These are phyloP conservation scores for Elaeis oleifera DNA, from an alignment of 202 grass and related monocot species.

Conservation along the genomic window DNA sequence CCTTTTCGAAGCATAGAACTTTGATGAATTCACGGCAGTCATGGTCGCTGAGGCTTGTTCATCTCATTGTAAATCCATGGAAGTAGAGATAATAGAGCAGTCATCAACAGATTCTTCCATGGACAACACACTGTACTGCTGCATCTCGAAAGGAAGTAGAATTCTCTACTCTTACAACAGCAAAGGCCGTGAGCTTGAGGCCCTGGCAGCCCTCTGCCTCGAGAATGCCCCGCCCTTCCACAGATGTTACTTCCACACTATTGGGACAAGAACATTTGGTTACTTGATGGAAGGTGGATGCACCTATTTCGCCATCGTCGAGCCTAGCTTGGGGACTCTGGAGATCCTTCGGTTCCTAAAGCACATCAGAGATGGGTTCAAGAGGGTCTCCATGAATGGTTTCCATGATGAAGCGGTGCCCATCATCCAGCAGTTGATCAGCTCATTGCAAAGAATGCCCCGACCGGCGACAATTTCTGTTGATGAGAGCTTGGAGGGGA, in stretches of 20 bases:
- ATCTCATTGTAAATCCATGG: neutral
- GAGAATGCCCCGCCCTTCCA: slow-evolving; percentile 50
- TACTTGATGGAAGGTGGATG: slow-evolving; percentile 48
- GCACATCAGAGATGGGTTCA: slow-evolving; percentile 36
- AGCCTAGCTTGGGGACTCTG: slow-evolving; percentile 39
- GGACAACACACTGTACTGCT: slow-evolving; percentile 17
- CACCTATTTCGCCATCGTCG: slow-evolving; percentile 62
- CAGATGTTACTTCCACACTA: slow-evolving; percentile 71
- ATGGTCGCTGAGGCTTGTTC: neutral
- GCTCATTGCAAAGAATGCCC: slow-evolving; percentile 25
- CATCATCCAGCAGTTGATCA: slow-evolving; percentile 36
- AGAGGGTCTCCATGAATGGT: slow-evolving; percentile 22
- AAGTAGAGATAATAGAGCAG: neutral
- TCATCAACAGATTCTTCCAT: neutral
- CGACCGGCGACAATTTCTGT: neutral
- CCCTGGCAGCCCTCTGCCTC: slow-evolving; percentile 46
- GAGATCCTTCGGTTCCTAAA: slow-evolving; percentile 49
- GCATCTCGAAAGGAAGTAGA: slow-evolving; percentile 9
- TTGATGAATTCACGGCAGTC: neutral
- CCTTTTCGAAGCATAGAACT: neutral
- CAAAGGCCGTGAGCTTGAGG: slow-evolving; percentile 29
- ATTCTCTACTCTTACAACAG: slow-evolving; percentile 20
- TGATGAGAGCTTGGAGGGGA: neutral
- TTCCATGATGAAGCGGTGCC: slow-evolving; percentile 28
- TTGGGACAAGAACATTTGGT: slow-evolving; percentile 44